Base-by-base conservation (phyloP, 1,284 basidiomycete species). In the Erythrobasidium hasegawianum region DNA sequence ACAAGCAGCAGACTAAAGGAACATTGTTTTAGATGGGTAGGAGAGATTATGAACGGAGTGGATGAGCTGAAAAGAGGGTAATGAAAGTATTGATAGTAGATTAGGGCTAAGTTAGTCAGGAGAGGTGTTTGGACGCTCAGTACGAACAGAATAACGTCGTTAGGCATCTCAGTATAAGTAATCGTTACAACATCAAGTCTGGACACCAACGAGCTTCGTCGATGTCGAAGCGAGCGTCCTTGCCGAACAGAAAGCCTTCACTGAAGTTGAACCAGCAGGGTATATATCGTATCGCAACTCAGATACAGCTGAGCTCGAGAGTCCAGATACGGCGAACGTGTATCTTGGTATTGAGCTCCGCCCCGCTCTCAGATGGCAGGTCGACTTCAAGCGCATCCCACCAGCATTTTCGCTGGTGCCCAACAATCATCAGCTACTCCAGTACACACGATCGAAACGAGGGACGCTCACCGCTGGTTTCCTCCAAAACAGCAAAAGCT, bases 291-390 rank as follows among this genome's bases (percentile, higher is more conserved):
- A 11, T 33, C 33, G 29, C 8, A n/a, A 18, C 27, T 27, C 26
- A 65, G 22, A 65, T 65, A 55, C 62, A 65, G 47, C 62, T 65
- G 39, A 97, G 83, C 80, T 98, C 95, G 60, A 98, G 81, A 5
- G 95, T 98, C 95, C 95, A 98, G n/a, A 98, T 94, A 66, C 96
- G 82, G 68, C 95, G 84, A 24, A 94, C 92, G 94, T 96, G 98
- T 50, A 98, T 83, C 78, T 94, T 95, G 73, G 93, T 83, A 71
- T 60, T 57, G 7, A 81, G 77, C 10, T 83, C 75, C 72, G 85
- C 81, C 2, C 81, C 83, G 3, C 79, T 79, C 22, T 81, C 80
- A 18, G 73, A 83, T 22, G 76, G 75, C n/a, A 97, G 78, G 60
- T 94, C 88, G 40, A 97, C 85, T 72, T 97, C 93, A 56, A 94